These are phyloP conservation scores for Murraya koenigii DNA, from an alignment of 345 rosid genomes.

Conservation along the genomic window DNA sequence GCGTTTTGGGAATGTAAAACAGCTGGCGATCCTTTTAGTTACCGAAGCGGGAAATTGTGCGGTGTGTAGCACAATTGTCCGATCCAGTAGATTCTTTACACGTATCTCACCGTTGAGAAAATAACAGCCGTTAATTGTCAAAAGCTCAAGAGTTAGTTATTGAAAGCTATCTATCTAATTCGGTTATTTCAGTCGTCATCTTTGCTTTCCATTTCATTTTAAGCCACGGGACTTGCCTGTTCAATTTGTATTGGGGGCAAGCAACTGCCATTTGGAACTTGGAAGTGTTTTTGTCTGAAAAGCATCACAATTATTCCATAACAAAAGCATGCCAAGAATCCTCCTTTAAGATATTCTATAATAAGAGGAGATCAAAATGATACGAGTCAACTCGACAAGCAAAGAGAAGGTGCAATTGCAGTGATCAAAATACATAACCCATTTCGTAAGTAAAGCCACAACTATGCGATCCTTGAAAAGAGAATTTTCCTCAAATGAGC, in stretches of 20 bases:
- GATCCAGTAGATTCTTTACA: not conserved
- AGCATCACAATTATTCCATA: not conserved
- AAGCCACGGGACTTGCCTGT: too few relatives aligned
- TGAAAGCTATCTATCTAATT: too few relatives aligned
- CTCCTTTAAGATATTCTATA: not conserved
- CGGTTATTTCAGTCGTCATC: not conserved
- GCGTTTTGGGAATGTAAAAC: constrained; percentile 4
- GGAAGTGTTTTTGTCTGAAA: not conserved
- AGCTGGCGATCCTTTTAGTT: not conserved
- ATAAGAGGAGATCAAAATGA: not conserved
- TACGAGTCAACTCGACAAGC: not conserved
- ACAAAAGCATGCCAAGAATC: not conserved
- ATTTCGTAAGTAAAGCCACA: not conserved
- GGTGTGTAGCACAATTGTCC: not conserved
- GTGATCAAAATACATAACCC: not conserved
- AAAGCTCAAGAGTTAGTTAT: too few relatives aligned
- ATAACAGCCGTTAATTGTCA: too few relatives aligned
- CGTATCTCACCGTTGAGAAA: not conserved
- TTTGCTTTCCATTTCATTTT: too few relatives aligned
- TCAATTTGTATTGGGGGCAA: too few relatives aligned
- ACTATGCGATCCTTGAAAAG: not conserved
- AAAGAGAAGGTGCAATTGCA: not conserved
- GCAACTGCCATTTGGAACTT: too few relatives aligned
- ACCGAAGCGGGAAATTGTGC: constrained; percentile 9
- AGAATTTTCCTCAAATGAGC: not conserved